phyloP scores from a whole-genome alignment of 163 green algal genomes.

The Trebouxiophyceae sp. region DNA sequence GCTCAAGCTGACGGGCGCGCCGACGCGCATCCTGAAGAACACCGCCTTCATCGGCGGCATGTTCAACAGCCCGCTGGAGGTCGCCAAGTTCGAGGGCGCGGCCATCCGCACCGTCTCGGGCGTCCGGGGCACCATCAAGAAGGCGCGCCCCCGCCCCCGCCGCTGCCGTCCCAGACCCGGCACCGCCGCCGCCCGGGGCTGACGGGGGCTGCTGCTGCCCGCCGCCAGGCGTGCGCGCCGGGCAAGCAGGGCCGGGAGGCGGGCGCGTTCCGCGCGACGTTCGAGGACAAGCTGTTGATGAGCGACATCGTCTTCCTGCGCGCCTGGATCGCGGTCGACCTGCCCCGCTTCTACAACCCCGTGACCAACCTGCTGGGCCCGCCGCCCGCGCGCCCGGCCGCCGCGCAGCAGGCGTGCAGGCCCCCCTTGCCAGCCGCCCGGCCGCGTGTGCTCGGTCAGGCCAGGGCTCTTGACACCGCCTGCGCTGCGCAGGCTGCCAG shows the following conservation, averaged over 20 bases:
- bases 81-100: conserved; percentile 91
- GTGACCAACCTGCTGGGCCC: conserved; percentile 82
- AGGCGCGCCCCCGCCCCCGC: conserved; percentile 18
- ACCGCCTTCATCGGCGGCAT: conserved; percentile 83
- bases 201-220: background rate
- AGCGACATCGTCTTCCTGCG: conserved; percentile 79
- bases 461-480: no score
- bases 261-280: conserved; percentile 67
- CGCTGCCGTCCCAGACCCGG: background rate
- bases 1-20: conserved; percentile 86
- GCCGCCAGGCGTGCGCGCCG: conserved; percentile 21
- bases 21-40: conserved; percentile 76
- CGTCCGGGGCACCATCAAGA: conserved; percentile 96
- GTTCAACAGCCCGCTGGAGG: conserved; percentile 88
- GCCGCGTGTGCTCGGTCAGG: no score
- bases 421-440: no score
- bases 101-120: conserved; percentile 84
- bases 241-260: conserved; percentile 38
- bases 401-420: no score
- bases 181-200: background rate
- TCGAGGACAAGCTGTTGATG: conserved; percentile 89
- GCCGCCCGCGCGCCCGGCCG: background rate
- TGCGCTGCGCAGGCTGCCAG: no score
- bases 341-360: conserved; percentile 90
- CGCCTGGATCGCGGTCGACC: conserved; percentile 81